These are phyloP conservation scores for Colletotrichum sp. DNA, from an alignment of 2,329 filamentous ascomycete species.

Conservation along the genomic window DNA sequence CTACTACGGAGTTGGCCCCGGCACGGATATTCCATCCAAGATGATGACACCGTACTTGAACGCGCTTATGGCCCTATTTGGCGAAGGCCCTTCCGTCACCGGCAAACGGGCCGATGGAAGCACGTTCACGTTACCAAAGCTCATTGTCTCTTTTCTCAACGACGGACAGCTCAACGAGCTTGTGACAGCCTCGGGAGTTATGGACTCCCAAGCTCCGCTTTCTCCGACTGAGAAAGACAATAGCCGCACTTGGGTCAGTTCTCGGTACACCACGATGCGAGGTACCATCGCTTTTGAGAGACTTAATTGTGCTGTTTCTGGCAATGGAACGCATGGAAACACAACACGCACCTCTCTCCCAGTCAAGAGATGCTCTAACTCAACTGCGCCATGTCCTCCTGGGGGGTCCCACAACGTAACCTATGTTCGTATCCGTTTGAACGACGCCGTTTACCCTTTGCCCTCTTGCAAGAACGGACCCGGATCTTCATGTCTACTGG, in stretches of 20 bases:
- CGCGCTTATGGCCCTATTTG: slow-evolving; percentile 56
- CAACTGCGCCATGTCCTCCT: not conserved
- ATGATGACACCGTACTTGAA: slow-evolving; percentile 68
- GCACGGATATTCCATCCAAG: slow-evolving; percentile 55
- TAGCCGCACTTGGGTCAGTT: slow-evolving; percentile 58
- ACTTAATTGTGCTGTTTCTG: slow-evolving; percentile 51
- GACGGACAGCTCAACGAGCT: slow-evolving; percentile 71
- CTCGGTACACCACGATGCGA: slow-evolving; percentile 65
- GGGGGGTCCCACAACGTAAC: slow-evolving; percentile 33
- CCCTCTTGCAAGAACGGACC: slow-evolving; percentile 60
- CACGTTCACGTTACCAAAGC: slow-evolving; percentile 55
- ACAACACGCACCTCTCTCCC: not conserved
- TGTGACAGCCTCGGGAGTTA: slow-evolving; percentile 63
- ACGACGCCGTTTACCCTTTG: slow-evolving; percentile 67
- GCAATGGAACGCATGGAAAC: slow-evolving; percentile 11
- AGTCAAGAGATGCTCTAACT: not conserved
- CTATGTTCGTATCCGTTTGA: slow-evolving; percentile 63
- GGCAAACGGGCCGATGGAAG: slow-evolving; percentile 52
- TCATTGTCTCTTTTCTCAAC: slow-evolving; percentile 68
- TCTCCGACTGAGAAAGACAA: slow-evolving; percentile 50
- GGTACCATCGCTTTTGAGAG: slow-evolving; percentile 71
- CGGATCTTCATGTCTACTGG: slow-evolving; percentile 56
- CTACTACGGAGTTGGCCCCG: slow-evolving; percentile 68
- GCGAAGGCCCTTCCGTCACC: slow-evolving; percentile 52
- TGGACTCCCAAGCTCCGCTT: slow-evolving; percentile 59